Evolutionary conservation across 345 rosid species (phyloP), one percentile per base, ranked within the genome.

Genomic region (Brassica incana): DNA sequence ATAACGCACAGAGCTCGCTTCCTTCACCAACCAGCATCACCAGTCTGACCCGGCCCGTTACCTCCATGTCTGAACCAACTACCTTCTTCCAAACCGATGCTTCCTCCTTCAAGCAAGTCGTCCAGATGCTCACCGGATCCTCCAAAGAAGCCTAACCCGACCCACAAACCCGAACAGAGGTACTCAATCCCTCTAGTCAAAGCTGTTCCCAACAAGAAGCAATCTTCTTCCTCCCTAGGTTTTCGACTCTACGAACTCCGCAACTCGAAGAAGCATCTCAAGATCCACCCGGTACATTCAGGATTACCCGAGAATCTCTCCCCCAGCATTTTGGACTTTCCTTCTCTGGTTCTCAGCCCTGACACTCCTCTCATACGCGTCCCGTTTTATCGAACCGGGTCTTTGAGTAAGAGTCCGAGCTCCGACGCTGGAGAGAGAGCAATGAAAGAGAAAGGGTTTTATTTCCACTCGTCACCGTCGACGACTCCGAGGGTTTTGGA

Each of bases 121-220:
- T 94, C 68, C 98, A 92, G 74, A 85, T 89, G 93, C 87, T 94
- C 8, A 94, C 98, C 35, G 97, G 97, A 76, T 84, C 86, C 69
- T 75, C 89, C 69, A 35, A 15, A 15, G 5, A 14, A 32, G 14
- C 62, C 10, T 15, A 33, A 50, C 63, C 75, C 32, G 56, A 35
- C 58, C 20, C 59, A 74, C 16, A 30, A 79, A 58, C 58, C 86
- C 72, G 83, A 80, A 36, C 43, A 76, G 2, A 65, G 83, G 12
- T 73, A 91, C 67, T 78, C 69, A 79, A 88, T 93, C 83, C 97
- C 95, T 36, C 95, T 94, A 20, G 86, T 90, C 78, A 94, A 86
- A 79, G 74, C 89, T 27, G 71, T 83, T 1, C 88, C 96, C 12
- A 71, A 10, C 48, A 92, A 92, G 75, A 89, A 77, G 64, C 90